Base-by-base conservation (phyloP, 257 asterid species). In the Fraxinus quadrangulata region DNA sequence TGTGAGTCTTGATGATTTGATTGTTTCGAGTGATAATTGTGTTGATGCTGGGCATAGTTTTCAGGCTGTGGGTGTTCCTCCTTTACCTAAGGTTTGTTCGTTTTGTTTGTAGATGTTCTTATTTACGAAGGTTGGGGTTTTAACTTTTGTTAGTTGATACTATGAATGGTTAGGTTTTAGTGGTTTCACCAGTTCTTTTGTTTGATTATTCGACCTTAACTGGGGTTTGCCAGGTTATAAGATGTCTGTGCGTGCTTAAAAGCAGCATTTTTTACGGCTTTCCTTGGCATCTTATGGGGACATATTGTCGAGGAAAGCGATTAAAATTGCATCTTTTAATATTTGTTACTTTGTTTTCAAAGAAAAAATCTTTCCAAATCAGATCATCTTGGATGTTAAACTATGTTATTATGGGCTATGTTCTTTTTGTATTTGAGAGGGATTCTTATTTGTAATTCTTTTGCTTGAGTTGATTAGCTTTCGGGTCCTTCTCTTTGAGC, bases 21-120 rank as follows among this genome's bases (percentile, higher is more conserved):
- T 93, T 59, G 84, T 83, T 75, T 70, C 90, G 0, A 81, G 72
- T 83, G 90, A 80, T 63, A 63, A 63, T 67, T 71, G 72, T 75
- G 78, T 72, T 40, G 83, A 79, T n/a, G 70, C 89, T 78, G 85
- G 72, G 2, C 94, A 61, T 78, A 75, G 76, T 84, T 94, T 91
- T 82, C 96, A 90, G 89, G 97, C 94, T 79, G 84, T 90, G 89
- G 94, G 95, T 0, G 95, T 96, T 34, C 98, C 99, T 77, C 96
- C 98, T 75, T 85, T 96, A 74, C 99, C 99, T 28, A 96, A 96
- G 99, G 99, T 94, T 70, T 47, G 76, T 70, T 71, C 31, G 36
- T 45, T 61, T 65, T 56, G 21, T 56, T 6, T n/a, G 12, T 31
- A 16, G 21, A 26, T 26, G 4, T 63, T 51, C 33, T 21, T 56